Conservation (phyloP, 495 filamentous ascomycete species). For the Podospora anserina region DNA sequence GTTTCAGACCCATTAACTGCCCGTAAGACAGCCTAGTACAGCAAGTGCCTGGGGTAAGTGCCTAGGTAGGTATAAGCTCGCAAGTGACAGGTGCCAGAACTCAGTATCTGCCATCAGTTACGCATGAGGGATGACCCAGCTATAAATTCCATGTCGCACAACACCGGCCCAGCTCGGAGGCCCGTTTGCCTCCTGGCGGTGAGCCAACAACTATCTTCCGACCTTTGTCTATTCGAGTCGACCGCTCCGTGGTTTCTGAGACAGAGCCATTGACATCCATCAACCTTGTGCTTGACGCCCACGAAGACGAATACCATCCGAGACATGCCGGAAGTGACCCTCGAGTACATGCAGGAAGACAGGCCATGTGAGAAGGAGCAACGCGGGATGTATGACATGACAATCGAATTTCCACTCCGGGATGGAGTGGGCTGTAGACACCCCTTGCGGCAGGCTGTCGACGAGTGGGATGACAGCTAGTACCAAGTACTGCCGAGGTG, state of each 20-base stretch:
- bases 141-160: background rate
- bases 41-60: background rate
- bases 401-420: background rate
- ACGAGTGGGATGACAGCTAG: background rate
- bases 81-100: background rate
- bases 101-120: background rate
- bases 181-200: background rate
- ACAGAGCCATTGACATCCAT: background rate
- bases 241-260: background rate
- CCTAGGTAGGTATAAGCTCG: background rate
- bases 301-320: constrained; percentile 8
- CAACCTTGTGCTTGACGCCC: background rate
- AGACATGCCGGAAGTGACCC: constrained; percentile 21
- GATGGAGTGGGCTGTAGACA: background rate
- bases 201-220: background rate
- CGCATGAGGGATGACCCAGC: background rate
- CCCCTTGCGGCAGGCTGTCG: background rate
- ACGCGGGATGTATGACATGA: constrained; percentile 5
- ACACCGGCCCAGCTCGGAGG: background rate
- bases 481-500: background rate
- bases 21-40: background rate
- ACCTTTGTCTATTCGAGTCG: background rate
- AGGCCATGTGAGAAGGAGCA: constrained; percentile 7
- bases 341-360: background rate
- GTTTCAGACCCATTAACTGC: background rate